Base-by-base conservation (phyloP, 768 basidiomycete genomes). In the Aureoboletus auriporus region DNA sequence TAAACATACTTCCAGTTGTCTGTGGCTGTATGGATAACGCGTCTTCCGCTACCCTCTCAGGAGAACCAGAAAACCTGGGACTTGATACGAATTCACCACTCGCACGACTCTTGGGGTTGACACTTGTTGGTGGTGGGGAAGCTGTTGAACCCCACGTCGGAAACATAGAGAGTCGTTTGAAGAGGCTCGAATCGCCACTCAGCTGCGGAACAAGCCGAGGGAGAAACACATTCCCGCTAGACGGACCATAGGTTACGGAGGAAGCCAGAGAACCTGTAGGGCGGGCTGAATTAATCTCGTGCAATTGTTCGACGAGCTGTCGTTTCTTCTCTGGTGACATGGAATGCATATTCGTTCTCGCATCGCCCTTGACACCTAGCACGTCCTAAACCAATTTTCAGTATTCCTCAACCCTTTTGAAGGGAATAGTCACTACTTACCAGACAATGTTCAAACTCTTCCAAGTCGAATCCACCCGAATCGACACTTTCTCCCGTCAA, bases 1-100 rank as follows among this genome's bases (percentile, higher is more conserved):
- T 75, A 81, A 87, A 92, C 30, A 88, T 67, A 10, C 87, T 78
- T 8, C 91, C 89, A 3, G 89, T 90, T 13, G 57, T 73, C 59
- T 92, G 89, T 12, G 84, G 75, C 45, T 78, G 80, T 26, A 82
- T 60, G 9, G 71, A 70, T 43, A 69, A 68, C 23, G 56, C 50
- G 17, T 31, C 49, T 34, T 57, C 75, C 5, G 52, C 58, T 1
- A 55, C 42, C 39, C 63, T 73, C 40, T 72, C 63, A 1, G 29
- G 50, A 52, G 35, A 65, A 63, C 12, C 52, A 58, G 46, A 59
- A 60, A 23, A 60, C 43, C 55, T 45, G 20, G 59, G 39, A 27
- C 46, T 53, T 2, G 57, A 57, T 13, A 61, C 65, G 35, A 73
- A 69, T 44, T 77, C 74, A 17, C 70, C 66, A 51, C 68, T 73